A percentile compares a stretch with the other conserved stretches of the same genome.
Evolutionary conservation across 208 protist genomes (phyloP).

Genomic region (Acanthamoeba lenticulata): DNA sequence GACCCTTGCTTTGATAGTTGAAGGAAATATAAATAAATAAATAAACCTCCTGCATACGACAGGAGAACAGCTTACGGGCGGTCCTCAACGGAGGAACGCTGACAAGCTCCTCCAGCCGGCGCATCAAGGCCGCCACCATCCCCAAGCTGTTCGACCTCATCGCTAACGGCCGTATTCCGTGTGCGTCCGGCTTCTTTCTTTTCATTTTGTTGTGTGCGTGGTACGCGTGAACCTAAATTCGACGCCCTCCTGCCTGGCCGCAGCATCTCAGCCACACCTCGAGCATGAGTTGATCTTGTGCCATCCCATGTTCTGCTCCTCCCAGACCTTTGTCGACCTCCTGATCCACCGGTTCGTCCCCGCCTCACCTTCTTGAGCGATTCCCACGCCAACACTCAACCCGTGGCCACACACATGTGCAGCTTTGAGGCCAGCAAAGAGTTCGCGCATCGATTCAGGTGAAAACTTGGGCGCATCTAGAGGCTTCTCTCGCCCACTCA

Average conservation of each 20-base stretch:
- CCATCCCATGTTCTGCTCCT: neutral
- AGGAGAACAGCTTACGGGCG: neutral
- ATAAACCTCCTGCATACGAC: too few relatives aligned
- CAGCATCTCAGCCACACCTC: neutral
- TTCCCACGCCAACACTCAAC: too few relatives aligned
- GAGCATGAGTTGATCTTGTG: neutral
- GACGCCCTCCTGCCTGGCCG: neutral
- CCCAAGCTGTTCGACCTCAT: slow-evolving; percentile 2
- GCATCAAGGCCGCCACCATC: neutral
- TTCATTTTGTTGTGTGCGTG: neutral
- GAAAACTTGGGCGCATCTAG: too few relatives aligned
- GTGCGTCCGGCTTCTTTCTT: neutral
- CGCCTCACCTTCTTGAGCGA: neutral
- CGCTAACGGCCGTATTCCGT: neutral
- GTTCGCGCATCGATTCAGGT: too few relatives aligned
- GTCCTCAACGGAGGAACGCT: neutral
- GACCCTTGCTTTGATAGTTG: too few relatives aligned
- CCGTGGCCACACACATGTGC: too few relatives aligned
- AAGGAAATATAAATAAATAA: too few relatives aligned
- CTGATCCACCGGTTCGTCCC: neutral
- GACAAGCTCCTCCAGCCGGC: neutral
- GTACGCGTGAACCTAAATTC: neutral
- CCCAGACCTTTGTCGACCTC: neutral
- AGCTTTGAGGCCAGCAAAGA: too few relatives aligned
- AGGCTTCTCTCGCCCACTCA: neutral